Base-by-base conservation (phyloP, 2,329 filamentous ascomycete genomes). In the Diaporthe aspalathi region DNA sequence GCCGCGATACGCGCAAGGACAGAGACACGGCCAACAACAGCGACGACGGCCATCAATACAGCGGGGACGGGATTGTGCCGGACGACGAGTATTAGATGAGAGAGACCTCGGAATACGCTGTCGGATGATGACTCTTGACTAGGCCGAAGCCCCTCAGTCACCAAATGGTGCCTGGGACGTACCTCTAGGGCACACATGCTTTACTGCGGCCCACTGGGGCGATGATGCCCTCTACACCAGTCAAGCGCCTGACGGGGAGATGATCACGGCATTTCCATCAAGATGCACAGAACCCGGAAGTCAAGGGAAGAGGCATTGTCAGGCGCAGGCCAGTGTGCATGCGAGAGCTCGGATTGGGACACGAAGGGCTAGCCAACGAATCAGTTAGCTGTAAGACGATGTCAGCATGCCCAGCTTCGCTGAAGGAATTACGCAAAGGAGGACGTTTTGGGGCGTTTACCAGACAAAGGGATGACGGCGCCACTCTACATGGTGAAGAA, bases 401-500 rank as follows among this genome's bases (percentile, higher is more conserved):
- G 67, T 60, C 43, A 60, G 67, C 67, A n/a, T 14, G 45, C n/a
- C 50, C 45, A 16, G 29, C 11, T 60, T 56, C 11, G 35, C 32
- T 40, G 43, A n/a, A 32, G 17, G 20, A 27, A 16, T 24, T 17
- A 7, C 45, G 35, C 38, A 49, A 24, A 20, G n/a, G 40, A 49
- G 60, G 66, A 38, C 35, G 70, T 32, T 27, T 32, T 45, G 57
- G 60, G 62, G 17, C 45, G 16, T 62, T 43, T 67, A 47, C 71
- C 60, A 35, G 56, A 68, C 32, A 62, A 47, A 56, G 38, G 27
- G 45, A 45, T n/a, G 35, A 43, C 14, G 43, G 56, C 50, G 35
- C 70, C 45, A 60, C 73, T 82, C n/a, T 80, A 97, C 81, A 97
- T 89, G 70, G 95, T 98, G 82, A 98, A 98, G 83, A 96, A 98